Conservation (phyloP, 176 grass and related monocot species). For the Themeda triandra region DNA sequence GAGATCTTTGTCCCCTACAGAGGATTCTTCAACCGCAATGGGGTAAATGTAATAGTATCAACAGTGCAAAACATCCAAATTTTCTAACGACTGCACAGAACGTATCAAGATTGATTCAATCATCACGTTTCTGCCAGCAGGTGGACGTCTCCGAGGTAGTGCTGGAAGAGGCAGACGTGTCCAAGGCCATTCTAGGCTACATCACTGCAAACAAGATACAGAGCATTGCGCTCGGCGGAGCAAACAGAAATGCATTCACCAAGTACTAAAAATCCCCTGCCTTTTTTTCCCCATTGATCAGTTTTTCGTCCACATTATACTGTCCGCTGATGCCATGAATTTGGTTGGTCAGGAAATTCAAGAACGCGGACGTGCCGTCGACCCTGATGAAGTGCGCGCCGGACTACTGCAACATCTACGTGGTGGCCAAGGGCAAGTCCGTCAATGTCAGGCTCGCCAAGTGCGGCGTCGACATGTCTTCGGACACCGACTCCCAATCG, state of each 20-base stretch:
- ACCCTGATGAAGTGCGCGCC: conserved; percentile 55
- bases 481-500: conserved; percentile 8
- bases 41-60: conserved; percentile 37
- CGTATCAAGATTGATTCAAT: not conserved
- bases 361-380: conserved; percentile 76
- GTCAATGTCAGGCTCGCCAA: conserved; percentile 61
- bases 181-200: conserved; percentile 71
- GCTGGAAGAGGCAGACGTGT: conserved; percentile 72
- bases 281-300: not conserved
- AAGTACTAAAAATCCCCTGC: conserved; percentile 25
- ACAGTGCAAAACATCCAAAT: not conserved
- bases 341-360: conserved; percentile 64
- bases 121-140: conserved; percentile 34
- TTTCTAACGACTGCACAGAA: not conserved
- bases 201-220: conserved; percentile 62
- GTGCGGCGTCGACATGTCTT: conserved; percentile 22
- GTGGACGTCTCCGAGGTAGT: conserved; percentile 60
- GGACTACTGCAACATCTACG: conserved; percentile 88
- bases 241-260: conserved; percentile 66
- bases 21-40: conserved; percentile 67
- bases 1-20: conserved; percentile 71
- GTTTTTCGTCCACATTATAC: too few relatives aligned
- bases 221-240: conserved; percentile 68
- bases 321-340: not conserved
- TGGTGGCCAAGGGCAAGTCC: conserved; percentile 63